Conservation (phyloP, 495 filamentous ascomycete genomes). For the Neurospora sp. region DNA sequence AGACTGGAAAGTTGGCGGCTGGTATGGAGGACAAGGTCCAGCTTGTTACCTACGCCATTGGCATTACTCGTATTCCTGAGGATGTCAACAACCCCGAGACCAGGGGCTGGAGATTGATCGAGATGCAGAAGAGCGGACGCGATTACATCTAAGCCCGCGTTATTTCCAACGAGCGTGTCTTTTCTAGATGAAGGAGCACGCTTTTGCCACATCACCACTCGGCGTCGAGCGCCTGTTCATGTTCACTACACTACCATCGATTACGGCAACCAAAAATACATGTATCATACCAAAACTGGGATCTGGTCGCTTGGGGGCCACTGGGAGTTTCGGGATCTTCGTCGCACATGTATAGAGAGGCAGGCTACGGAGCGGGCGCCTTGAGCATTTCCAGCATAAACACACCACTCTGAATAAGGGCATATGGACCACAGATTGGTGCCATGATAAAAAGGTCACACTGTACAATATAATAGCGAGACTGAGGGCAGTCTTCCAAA, state of each 20-base stretch:
- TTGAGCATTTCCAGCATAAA: constrained; percentile 15
- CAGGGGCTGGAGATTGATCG: constrained; percentile 90
- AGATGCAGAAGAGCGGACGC: constrained; percentile 95
- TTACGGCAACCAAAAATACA: constrained; percentile 5
- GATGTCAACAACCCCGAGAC: constrained; percentile 97
- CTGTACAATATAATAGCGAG: background rate
- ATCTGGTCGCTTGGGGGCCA: constrained; percentile 5
- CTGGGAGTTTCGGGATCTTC: constrained; percentile 10
- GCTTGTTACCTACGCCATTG: constrained; percentile 95
- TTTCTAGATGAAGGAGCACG: background rate
- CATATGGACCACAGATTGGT: background rate
- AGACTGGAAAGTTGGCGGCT: constrained; percentile 81
- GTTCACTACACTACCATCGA: background rate
- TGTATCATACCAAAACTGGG: constrained; percentile 19
- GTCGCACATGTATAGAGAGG: constrained; percentile 8
- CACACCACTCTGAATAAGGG: constrained; percentile 16
- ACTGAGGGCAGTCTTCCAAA: background rate
- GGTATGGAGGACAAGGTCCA: constrained; percentile 99
- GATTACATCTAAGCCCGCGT: constrained; percentile 50
- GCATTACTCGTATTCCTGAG: constrained; percentile 82
- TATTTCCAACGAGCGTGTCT: background rate
- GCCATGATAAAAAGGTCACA: background rate
- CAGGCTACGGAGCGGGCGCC: constrained; percentile 10
- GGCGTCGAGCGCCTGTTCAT: background rate
- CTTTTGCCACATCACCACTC: background rate